Evolutionary conservation across 176 grass and related monocot species (phyloP).

Genomic region (Avena insularis): DNA sequence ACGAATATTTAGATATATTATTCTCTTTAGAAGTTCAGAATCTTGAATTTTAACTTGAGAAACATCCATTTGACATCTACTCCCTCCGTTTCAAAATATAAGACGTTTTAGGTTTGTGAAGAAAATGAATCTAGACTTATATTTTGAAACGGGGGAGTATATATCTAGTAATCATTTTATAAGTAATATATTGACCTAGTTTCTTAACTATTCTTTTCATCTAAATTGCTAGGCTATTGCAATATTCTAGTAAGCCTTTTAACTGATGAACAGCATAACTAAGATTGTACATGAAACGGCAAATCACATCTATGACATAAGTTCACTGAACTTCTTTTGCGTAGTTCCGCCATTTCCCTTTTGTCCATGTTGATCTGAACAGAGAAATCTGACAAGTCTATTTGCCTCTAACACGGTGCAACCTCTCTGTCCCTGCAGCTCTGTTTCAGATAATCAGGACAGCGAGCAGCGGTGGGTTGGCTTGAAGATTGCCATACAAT

Average conservation of each 20-base stretch:
- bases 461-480: constrained; percentile 52
- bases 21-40: background rate
- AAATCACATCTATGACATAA: background rate
- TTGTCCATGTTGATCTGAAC: background rate
- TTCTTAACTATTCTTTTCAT: constrained; percentile 7
- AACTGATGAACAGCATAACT: background rate
- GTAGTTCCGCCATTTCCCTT: background rate
- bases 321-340: background rate
- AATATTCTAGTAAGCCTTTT: background rate
- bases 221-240: background rate
- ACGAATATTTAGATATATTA: background rate
- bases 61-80: no score
- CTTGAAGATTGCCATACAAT: constrained; percentile 40
- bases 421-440: constrained; percentile 39
- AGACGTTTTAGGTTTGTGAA: no score
- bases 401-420: background rate
- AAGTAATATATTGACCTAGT: background rate
- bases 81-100: no score
- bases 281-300: background rate
- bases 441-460: constrained; percentile 75
- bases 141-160: no score
- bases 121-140: no score
- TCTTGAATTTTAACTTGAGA: background rate
- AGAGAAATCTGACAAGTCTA: background rate
- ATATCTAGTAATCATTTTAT: no score